Conservation (phyloP, 2,329 filamentous ascomycete genomes). For the Xylaria sp. region DNA sequence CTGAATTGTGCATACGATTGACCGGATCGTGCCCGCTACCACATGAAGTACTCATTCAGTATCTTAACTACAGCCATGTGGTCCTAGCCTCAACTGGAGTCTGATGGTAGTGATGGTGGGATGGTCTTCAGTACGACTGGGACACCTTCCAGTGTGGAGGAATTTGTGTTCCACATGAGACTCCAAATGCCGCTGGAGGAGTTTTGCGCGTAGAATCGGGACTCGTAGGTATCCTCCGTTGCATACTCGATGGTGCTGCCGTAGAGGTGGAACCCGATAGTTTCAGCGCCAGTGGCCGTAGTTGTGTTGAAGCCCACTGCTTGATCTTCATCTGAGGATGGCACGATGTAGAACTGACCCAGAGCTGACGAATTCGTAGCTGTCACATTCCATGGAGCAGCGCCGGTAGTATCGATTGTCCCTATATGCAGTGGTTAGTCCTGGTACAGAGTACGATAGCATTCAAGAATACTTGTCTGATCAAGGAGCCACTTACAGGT, state of each 20-base stretch:
- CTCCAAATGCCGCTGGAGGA: constrained; percentile 12
- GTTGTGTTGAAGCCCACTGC: constrained; percentile 11
- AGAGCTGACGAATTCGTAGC: constrained; percentile 1
- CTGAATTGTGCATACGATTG: not conserved
- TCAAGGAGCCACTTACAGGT: constrained; percentile 18
- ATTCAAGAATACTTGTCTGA: not conserved
- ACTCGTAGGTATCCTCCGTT: constrained; percentile 15
- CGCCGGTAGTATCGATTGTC: constrained; percentile 11
- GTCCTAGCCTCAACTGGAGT: not conserved
- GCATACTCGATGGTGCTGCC: constrained; percentile 19
- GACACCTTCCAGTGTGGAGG: not conserved
- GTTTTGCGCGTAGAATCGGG: constrained; percentile 22
- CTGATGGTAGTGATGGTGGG: not conserved
- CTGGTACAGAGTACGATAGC: not conserved
- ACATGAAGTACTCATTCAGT: not conserved
- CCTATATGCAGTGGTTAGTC: constrained; percentile 8
- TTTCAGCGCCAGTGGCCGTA: constrained; percentile 12
- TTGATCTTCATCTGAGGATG: not conserved
- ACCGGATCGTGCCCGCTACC: not conserved
- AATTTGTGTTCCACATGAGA: constrained; percentile 18
- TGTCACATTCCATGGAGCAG: constrained; percentile 17
- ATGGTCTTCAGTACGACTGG: constrained; percentile 22
- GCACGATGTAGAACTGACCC: constrained; percentile 22
- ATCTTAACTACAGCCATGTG: not conserved
- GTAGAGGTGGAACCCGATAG: constrained; percentile 13